Percentiles rank a stretch among this genome's conserved stretches.
These are phyloP conservation scores for Lecanosticta acicola DNA, from an alignment of 2,329 filamentous ascomycete species.

Conservation along the genomic window DNA sequence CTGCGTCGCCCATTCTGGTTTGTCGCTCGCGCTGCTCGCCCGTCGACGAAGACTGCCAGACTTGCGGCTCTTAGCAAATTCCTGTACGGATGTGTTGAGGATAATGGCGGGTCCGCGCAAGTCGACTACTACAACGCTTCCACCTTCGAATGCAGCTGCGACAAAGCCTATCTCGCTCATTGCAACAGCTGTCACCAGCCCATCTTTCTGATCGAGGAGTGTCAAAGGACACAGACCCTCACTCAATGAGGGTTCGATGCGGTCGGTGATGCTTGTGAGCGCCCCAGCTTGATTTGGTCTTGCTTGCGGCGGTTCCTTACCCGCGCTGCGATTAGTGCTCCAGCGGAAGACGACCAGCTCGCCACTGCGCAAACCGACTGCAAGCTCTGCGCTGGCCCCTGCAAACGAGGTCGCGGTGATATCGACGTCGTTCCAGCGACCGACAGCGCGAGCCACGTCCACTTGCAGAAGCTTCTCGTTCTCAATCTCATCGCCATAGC, in stretches of 20 bases:
- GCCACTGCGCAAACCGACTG: constrained; percentile 72
- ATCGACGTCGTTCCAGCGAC: constrained; percentile 69
- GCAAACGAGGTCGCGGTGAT: constrained; percentile 76
- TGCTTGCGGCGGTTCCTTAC: constrained; percentile 53
- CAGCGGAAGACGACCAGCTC: constrained; percentile 84
- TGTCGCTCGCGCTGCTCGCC: constrained; percentile 43
- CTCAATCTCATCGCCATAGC: constrained; percentile 88
- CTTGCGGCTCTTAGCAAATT: constrained; percentile 73
- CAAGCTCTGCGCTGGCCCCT: constrained; percentile 75
- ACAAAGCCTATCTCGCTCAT: constrained; percentile 93
- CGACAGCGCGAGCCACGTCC: constrained; percentile 76
- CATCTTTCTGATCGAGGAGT: constrained; percentile 77
- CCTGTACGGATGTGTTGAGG: constrained; percentile 64
- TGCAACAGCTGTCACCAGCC: constrained; percentile 70
- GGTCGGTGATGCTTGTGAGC: constrained; percentile 66
- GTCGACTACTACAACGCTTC: constrained; percentile 76
- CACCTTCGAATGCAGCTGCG: constrained; percentile 77
- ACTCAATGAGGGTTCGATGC: constrained; percentile 66
- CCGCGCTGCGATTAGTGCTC: constrained; percentile 71
- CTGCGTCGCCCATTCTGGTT: constrained; percentile 67
- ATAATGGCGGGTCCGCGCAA: constrained; percentile 82
- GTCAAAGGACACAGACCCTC: constrained; percentile 76
- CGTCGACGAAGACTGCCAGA: constrained; percentile 61
- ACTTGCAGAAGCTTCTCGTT: constrained; percentile 77
- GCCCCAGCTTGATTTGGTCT: constrained; percentile 44